Conservation (phyloP, 1,284 basidiomycete species). For the Albatrellus sp. region DNA sequence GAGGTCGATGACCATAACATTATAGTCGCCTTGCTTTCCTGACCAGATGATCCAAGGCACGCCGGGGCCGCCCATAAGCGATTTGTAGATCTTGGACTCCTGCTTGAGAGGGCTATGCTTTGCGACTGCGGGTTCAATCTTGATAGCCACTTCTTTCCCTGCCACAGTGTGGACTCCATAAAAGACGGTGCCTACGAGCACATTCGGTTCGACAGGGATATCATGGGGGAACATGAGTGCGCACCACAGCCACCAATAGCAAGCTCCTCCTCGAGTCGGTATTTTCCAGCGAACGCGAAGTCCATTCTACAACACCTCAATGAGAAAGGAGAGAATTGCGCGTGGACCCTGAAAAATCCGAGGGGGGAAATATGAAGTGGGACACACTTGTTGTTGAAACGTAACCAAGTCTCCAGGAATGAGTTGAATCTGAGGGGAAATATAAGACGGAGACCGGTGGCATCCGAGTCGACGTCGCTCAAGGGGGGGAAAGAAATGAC, state of each 20-base stretch:
- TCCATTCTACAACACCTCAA: constrained; percentile 32
- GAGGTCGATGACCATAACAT: constrained; percentile 94
- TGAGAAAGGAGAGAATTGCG: not conserved
- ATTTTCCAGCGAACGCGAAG: constrained; percentile 80
- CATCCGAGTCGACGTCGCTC: not conserved
- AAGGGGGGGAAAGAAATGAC: not conserved
- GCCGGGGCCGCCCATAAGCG: constrained; percentile 85
- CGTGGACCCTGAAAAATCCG: too few relatives aligned
- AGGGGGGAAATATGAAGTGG: not conserved
- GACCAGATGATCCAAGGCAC: constrained; percentile 95
- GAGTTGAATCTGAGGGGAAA: not conserved
- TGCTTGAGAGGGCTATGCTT: constrained; percentile 81
- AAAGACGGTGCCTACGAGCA: constrained; percentile 70
- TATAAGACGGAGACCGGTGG: not conserved
- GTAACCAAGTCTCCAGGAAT: not conserved
- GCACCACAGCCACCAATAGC: constrained; percentile 87
- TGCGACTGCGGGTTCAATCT: constrained; percentile 81
- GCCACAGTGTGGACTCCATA: constrained; percentile 92
- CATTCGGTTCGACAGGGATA: constrained; percentile 3
- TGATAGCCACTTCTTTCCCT: constrained; percentile 95
- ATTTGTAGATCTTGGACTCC: constrained; percentile 87
- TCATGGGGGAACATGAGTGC: constrained; percentile 16
- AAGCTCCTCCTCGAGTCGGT: constrained; percentile 89
- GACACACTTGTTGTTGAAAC: not conserved
- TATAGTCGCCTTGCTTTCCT: constrained; percentile 90